Evolutionary conservation across 306 rosid genomes (phyloP), one percentile per base, ranked within the genome.

Genomic region (Malus fusca): DNA sequence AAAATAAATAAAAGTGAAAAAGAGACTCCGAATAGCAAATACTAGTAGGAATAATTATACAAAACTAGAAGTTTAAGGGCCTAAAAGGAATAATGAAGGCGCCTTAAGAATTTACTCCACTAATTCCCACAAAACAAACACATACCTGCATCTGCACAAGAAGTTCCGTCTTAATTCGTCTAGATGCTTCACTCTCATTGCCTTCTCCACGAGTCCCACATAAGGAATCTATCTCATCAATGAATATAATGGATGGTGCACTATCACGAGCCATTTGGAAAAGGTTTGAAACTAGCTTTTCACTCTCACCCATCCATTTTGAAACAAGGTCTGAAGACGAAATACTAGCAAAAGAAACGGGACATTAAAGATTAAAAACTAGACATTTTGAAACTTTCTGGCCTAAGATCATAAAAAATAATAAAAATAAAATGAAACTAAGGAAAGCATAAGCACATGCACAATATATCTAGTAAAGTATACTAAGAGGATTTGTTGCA

Each of bases 221-320:
- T 43, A 96, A 80, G 15, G 99, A 96, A 88, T 96, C 99, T 83
- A 96, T 96, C 89, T 96, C 99, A 88, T 96, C 99, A 64, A 96
- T 30, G 69, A 96, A 96, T 79, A 96, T 96, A 82, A 96, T 96
- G 46, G 99, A 90, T n/a, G 99, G 99, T 65, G 91, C 98, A 84
- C 97, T 90, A 58, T 96, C 99, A n/a, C 99, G 98, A 46, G 99
- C 99, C 99, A 96, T 96, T 87, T 96, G 82, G 62, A 96, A 96
- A 80, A 96, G 99, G 76, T 88, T 96, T 66, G 99, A 90, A 80
- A 96, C 99, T 74, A 96, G 84, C 87, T 96, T 96, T 86, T 96
- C 99, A 87, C 99, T 96, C 88, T 96, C 99, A 81, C 99, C 99
- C 99, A 96, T 96, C 99, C 99, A 96, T 85, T 96, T 96, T 14